These are phyloP conservation scores for Phytophthora palmivora DNA, from an alignment of 352 stramenopile genomes.

Conservation along the genomic window DNA sequence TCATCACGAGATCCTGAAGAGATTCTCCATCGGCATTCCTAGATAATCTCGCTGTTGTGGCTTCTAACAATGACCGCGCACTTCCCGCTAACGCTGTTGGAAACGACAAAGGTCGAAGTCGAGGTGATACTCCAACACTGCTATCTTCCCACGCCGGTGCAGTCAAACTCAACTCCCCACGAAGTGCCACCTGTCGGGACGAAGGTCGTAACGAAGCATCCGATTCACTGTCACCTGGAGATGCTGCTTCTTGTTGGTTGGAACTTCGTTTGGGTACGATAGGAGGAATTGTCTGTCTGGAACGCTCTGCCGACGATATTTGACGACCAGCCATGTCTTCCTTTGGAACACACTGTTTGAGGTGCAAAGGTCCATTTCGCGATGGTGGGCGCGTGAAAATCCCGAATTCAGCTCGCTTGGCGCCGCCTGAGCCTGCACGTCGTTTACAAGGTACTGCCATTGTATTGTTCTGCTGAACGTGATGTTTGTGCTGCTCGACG, in stretches of 20 bases:
- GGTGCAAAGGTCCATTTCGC: conserved; percentile 13
- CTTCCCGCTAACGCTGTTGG: conserved; percentile 17
- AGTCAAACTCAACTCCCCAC: conserved; percentile 35
- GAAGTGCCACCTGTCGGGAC: conserved; percentile 48
- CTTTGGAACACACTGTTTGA: conserved; percentile 4
- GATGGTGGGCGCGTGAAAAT: conserved; percentile 5
- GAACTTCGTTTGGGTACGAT: conserved; percentile 18
- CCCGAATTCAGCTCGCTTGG: conserved; percentile 13
- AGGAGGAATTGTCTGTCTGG: conserved; percentile 3
- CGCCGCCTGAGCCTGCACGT: conserved; percentile 17
- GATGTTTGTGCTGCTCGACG: conserved; percentile 55
- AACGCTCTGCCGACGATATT: neutral
- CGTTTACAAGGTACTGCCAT: conserved; percentile 27
- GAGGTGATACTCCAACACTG: conserved; percentile 13
- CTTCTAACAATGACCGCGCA: conserved; percentile 13
- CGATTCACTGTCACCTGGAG: neutral
- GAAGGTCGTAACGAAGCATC: conserved; percentile 14
- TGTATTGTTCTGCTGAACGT: conserved; percentile 31
- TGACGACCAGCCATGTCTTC: neutral
- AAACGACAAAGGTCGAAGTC: conserved; percentile 18
- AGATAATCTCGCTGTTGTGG: conserved; percentile 8
- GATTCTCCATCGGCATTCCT: conserved; percentile 15
- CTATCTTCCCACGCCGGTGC: conserved; percentile 26
- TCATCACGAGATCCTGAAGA: conserved; percentile 36
- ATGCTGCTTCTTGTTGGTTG: conserved; percentile 32